phyloP scores from a whole-genome alignment of 1,284 basidiomycete genomes.

The Cutaneotrichosporon cyanovorans region DNA sequence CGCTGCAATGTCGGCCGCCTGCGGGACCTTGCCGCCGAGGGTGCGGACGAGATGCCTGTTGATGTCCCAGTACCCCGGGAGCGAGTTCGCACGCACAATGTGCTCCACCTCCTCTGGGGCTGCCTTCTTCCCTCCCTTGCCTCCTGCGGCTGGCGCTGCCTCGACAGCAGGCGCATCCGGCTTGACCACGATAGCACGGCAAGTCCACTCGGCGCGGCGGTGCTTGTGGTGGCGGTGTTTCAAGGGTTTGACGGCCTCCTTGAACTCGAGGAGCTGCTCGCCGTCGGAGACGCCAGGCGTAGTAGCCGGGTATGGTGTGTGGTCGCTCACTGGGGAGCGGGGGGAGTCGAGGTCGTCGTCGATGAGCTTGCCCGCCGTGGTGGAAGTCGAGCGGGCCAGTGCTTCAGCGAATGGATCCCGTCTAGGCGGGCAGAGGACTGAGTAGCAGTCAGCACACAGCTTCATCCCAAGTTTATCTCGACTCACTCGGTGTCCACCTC shows the following conservation, averaged over 20 bases:
- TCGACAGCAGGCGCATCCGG: constrained; percentile 12
- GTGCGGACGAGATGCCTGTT: constrained; percentile 52
- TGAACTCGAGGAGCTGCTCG: constrained; percentile 15
- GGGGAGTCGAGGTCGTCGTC: constrained; percentile 4
- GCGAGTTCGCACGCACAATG: constrained; percentile 72
- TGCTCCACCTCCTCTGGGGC: constrained; percentile 46
- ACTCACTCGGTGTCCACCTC: constrained; percentile 39
- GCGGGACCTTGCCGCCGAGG: constrained; percentile 6
- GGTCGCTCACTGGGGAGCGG: constrained; percentile 20
- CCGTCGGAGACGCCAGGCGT: constrained; percentile 4
- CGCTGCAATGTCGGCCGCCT: constrained; percentile 35
- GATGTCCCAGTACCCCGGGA: constrained; percentile 71
- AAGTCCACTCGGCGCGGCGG: constrained; percentile 24
- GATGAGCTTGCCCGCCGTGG: no score
- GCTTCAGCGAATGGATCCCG: constrained; percentile 43
- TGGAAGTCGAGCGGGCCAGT: constrained; percentile 37
- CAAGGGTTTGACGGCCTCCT: constrained; percentile 3
- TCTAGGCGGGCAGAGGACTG: constrained; percentile 38
- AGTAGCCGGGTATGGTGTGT: constrained; percentile 13
- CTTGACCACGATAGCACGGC: constrained; percentile 29
- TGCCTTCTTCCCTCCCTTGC: constrained; percentile 21
- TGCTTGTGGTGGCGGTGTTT: background rate
- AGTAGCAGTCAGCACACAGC: background rate
- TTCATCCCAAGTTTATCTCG: no score
- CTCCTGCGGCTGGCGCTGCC: background rate